phyloP scores from a whole-genome alignment of 306 rosid species.

The Erythrophleum fordii region DNA sequence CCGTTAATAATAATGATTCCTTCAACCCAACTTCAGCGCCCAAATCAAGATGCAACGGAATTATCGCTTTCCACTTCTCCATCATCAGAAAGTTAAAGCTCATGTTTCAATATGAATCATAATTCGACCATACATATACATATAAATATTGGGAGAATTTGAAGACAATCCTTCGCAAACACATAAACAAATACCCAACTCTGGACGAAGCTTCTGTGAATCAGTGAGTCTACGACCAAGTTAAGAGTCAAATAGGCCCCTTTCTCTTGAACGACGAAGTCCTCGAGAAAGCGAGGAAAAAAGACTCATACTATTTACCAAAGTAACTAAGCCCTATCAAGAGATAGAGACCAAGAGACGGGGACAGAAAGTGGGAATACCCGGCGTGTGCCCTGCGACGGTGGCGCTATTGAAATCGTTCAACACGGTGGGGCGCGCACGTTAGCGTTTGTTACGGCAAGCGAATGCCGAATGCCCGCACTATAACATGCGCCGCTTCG shows the following conservation, averaged over 20 bases:
- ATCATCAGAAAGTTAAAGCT: slow-evolving; percentile 40
- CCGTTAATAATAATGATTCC: slow-evolving; percentile 30
- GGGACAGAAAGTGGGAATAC: slow-evolving; percentile 10
- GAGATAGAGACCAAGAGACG: slow-evolving; percentile 2
- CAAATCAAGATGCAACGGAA: slow-evolving; percentile 44
- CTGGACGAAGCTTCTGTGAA: slow-evolving; percentile 4
- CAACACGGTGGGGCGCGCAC: slow-evolving; percentile 51
- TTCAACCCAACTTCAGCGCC: slow-evolving; percentile 59
- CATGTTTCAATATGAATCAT: slow-evolving; percentile 39
- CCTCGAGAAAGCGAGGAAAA: slow-evolving; percentile 1
- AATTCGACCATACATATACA: slow-evolving; percentile 15
- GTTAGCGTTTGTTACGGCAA: slow-evolving; percentile 43
- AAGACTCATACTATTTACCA: slow-evolving; percentile 39
- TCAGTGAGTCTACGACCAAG: slow-evolving; percentile 9
- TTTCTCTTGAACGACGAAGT: slow-evolving; percentile 31
- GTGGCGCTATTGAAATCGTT: slow-evolving; percentile 42
- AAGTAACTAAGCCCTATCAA: slow-evolving; percentile 36
- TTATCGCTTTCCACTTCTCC: slow-evolving; percentile 50
- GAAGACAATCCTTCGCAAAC: slow-evolving; percentile 25
- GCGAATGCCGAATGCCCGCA: slow-evolving; percentile 34
- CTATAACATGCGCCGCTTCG: slow-evolving; percentile 51
- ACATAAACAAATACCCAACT: background rate
- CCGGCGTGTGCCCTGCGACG: slow-evolving; percentile 40
- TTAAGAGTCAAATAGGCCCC: slow-evolving; percentile 23
- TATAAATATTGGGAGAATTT: background rate